Evolutionary conservation across 2,329 filamentous ascomycete genomes (phyloP).

Genomic region (Beauveria pseudobassiana): DNA sequence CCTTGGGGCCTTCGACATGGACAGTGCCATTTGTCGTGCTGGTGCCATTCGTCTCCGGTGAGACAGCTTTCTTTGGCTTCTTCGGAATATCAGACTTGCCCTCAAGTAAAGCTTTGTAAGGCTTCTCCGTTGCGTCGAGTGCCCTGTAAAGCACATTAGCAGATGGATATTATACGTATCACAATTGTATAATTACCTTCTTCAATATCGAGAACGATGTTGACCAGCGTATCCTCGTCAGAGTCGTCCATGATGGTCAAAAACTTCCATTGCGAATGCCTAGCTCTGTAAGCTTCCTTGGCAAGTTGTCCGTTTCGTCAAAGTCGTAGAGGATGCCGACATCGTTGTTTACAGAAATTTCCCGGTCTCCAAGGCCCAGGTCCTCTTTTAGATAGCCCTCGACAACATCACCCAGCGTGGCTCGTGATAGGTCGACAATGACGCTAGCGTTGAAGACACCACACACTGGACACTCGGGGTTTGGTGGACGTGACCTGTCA

Average conservation of each 20-base stretch:
- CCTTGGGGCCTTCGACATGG: constrained; percentile 22
- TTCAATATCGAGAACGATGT: constrained; percentile 66
- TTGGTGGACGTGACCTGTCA: constrained; percentile 55
- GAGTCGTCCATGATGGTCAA: constrained; percentile 81
- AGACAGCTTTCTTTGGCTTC: constrained; percentile 38
- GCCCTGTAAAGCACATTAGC: constrained; percentile 31
- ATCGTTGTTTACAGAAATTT: constrained; percentile 71
- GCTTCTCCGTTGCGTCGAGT: constrained; percentile 39
- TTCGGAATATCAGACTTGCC: constrained; percentile 44
- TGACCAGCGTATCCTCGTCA: constrained; percentile 65
- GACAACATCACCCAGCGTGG: constrained; percentile 74
- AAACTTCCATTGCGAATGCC: constrained; percentile 69
- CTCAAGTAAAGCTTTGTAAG: constrained; percentile 41
- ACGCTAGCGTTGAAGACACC: constrained; percentile 62
- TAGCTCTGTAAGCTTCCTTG: constrained; percentile 70
- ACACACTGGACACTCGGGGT: constrained; percentile 78
- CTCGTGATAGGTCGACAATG: constrained; percentile 59
- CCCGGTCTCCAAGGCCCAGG: constrained; percentile 68
- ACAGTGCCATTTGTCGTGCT: constrained; percentile 34
- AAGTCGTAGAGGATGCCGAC: constrained; percentile 78
- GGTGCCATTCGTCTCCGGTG: constrained; percentile 32
- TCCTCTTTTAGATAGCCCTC: constrained; percentile 62
- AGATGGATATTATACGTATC: neutral
- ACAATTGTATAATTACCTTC: constrained; percentile 41
- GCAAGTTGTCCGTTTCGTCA: constrained; percentile 79